Evolutionary conservation across 371 early-diverging fungal genomes (phyloP), one percentile per base, ranked within the genome.

Genomic region (Parasitella parasitica): DNA sequence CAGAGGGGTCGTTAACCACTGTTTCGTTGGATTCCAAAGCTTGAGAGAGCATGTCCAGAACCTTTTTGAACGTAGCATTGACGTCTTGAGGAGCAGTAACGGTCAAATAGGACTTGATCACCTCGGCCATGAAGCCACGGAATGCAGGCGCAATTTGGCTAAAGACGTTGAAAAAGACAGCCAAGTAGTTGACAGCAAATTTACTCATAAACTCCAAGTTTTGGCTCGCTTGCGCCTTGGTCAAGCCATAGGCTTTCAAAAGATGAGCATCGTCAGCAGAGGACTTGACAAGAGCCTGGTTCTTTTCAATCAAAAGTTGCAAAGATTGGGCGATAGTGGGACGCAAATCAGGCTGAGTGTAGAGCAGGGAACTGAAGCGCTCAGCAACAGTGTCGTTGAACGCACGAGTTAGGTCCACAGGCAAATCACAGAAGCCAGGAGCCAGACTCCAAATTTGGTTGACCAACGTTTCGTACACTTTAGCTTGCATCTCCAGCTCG

Each of bases 391-490:
- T 71, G 18, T 84, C 77, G 30, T 79, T 87, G 64, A 89, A 87
- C 0, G 89, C 76, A 13, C 49, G 54, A 24, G 70, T 38, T 28
- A 94, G 68, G 67, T 96, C 97, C 13, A 68, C 60, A n/a, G 97
- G 96, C 9, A 90, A 65, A 34, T 89, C 87, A 67, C 94, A 94
- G 67, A 96, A 90, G 11, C 91, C 92, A 13, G 93, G 93, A 26
- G 94, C 82, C 49, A 96, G 74, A 27, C 88, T 86, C 94, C 97
- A 97, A 41, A 95, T 85, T 77, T 98, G 98, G 30, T 88, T 83
- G 24, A 83, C 86, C 39, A 98, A 76, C 0, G 97, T 94, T 54
- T 90, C 91, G 69, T 91, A 95, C 37, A 98, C 86, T 76, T 97
- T 97, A 61, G 93, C 90, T 81, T 94, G 93, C 63, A 93, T 81